Evolutionary conservation across 768 basidiomycete genomes (phyloP).

Genomic region (Mycena epipterygia): DNA sequence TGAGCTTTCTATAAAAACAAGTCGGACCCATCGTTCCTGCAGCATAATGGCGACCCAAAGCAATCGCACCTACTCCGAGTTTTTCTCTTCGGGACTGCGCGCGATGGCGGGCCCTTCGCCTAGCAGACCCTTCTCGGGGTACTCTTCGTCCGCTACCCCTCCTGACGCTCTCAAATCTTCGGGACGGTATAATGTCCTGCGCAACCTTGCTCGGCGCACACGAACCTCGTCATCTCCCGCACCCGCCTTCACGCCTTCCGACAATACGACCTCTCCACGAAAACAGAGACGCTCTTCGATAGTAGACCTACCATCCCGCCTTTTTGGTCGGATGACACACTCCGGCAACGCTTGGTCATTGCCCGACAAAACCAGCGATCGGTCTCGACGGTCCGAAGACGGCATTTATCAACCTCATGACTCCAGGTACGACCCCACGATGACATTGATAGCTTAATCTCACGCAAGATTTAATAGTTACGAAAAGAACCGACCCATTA

Average conservation of each 20-base stretch:
- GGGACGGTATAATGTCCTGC: conserved; percentile 30
- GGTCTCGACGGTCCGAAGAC: conserved; percentile 1
- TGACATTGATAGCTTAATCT: conserved; percentile 10
- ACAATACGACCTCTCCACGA: conserved; percentile 33
- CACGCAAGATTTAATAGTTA: conserved; percentile 25
- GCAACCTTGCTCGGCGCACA: conserved; percentile 26
- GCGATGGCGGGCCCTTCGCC: conserved; percentile 49
- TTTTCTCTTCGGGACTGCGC: conserved; percentile 62
- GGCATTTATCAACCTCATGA: not conserved
- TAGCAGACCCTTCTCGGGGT: conserved; percentile 20
- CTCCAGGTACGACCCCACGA: conserved; percentile 18
- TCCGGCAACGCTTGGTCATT: conserved; percentile 14
- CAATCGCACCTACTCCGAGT: conserved; percentile 57
- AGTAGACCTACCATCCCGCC: conserved; percentile 48
- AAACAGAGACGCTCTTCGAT: conserved; percentile 48
- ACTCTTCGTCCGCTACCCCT: conserved; percentile 21
- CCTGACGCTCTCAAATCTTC: conserved; percentile 22
- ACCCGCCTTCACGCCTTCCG: not conserved
- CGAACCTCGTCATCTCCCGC: conserved; percentile 23
- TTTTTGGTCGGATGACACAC: conserved; percentile 50
- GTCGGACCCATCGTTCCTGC: conserved; percentile 24
- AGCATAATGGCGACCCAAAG: conserved; percentile 37
- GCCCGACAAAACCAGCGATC: conserved; percentile 5
- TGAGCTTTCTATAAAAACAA: conserved; percentile 21
- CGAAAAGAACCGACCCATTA: conserved; percentile 35